These are phyloP conservation scores for Aspergillus luchuensis DNA, from an alignment of 2,329 filamentous ascomycete genomes.

Conservation along the genomic window DNA sequence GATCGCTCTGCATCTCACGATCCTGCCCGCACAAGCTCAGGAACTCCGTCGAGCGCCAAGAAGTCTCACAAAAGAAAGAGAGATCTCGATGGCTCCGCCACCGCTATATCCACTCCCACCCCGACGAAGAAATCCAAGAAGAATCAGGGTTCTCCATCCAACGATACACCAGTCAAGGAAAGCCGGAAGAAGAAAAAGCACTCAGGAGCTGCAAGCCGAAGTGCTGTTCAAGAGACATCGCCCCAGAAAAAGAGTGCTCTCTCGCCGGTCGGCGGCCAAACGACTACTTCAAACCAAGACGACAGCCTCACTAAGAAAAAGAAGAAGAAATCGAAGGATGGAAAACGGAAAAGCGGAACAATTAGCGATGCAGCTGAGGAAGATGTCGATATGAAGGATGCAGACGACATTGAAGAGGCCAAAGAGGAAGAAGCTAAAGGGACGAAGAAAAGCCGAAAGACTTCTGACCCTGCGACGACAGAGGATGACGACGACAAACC, in stretches of 20 bases:
- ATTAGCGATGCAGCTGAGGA: conserved; percentile 17
- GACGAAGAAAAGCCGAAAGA: conserved; percentile 8
- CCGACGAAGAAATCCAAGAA: conserved; percentile 44
- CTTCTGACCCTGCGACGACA: conserved; percentile 21
- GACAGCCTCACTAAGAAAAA: conserved; percentile 18
- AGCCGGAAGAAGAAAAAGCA: conserved; percentile 28
- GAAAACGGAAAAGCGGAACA: conserved; percentile 36
- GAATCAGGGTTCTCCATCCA: conserved; percentile 22
- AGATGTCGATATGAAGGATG: conserved; percentile 31
- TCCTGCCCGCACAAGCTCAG: conserved; percentile 36
- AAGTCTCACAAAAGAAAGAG: conserved; percentile 39
- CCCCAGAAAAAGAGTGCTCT: conserved; percentile 32
- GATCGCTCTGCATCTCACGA: conserved; percentile 52
- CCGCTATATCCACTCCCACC: conserved; percentile 29
- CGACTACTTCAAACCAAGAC: conserved; percentile 27
- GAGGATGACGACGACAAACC: conserved; percentile 23
- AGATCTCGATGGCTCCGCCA: conserved; percentile 30
- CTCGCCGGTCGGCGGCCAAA: conserved; percentile 30
- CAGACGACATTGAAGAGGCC: conserved; percentile 18
- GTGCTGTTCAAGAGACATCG: conserved; percentile 37
- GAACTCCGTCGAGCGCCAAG: conserved; percentile 23
- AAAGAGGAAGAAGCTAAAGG: conserved; percentile 17
- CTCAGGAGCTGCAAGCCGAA: conserved; percentile 24
- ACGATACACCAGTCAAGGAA: conserved; percentile 33
- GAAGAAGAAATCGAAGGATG: conserved; percentile 40